These are phyloP conservation scores for Cystofilobasidium bisporidii DNA, from an alignment of 768 basidiomycete genomes.

Conservation along the genomic window DNA sequence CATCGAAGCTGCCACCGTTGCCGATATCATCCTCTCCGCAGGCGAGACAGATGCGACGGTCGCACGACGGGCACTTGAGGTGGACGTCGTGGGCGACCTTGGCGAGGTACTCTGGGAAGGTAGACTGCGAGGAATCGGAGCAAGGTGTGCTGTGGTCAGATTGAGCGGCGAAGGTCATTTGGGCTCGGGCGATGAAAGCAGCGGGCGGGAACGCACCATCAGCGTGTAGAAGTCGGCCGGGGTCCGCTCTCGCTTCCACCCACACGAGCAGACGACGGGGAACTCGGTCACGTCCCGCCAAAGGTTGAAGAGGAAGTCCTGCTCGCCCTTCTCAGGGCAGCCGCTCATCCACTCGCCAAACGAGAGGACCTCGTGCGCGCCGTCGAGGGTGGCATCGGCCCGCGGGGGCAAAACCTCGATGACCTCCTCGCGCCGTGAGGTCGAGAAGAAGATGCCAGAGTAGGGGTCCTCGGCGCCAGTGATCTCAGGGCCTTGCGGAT, in stretches of 20 bases:
- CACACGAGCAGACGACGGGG: conserved; percentile 16
- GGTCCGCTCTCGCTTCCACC: not conserved
- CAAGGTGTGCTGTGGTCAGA: not conserved
- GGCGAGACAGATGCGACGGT: conserved; percentile 51
- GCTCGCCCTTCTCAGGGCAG: conserved; percentile 57
- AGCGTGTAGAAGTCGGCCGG: conserved; percentile 43
- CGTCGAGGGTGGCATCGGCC: conserved; percentile 46
- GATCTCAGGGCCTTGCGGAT: not conserved
- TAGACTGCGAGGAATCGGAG: conserved; percentile 48
- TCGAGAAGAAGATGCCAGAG: conserved; percentile 88
- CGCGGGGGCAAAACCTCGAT: conserved; percentile 81
- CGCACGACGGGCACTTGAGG: conserved; percentile 56
- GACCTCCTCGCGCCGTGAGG: conserved; percentile 81
- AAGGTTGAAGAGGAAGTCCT: conserved; percentile 21
- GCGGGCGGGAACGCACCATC: conserved; percentile 15
- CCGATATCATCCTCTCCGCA: conserved; percentile 50
- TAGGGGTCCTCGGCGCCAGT: conserved; percentile 57
- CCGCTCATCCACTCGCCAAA: conserved; percentile 91
- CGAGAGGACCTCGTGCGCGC: conserved; percentile 15
- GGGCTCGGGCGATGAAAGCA: conserved; percentile 15
- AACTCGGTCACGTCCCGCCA: conserved; percentile 24
- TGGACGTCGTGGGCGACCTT: conserved; percentile 54
- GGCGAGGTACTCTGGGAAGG: conserved; percentile 60
- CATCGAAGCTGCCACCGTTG: conserved; percentile 38
- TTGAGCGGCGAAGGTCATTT: not conserved